These are phyloP conservation scores for Termitomyces sp. DNA, from an alignment of 768 basidiomycete species.

Conservation along the genomic window DNA sequence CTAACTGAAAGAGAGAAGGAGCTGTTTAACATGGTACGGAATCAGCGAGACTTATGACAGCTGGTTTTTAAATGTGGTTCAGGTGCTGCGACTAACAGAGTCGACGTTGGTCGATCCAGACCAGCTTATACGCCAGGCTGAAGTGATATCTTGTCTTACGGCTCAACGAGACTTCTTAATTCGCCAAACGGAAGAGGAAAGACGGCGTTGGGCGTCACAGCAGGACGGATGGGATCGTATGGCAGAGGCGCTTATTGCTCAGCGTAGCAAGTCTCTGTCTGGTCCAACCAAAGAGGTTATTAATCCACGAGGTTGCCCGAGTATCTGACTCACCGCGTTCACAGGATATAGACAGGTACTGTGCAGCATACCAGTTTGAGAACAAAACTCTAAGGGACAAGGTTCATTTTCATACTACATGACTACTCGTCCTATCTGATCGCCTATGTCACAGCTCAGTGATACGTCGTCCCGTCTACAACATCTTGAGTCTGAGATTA, in stretches of 20 bases:
- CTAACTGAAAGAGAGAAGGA: conserved; percentile 39
- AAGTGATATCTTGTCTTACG: conserved; percentile 48
- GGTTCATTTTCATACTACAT: conserved; percentile 28
- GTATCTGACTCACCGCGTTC: conserved; percentile 7
- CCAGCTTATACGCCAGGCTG: conserved; percentile 55
- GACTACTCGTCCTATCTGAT: background rate
- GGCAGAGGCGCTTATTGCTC: conserved; percentile 58
- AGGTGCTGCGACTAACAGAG: conserved; percentile 46
- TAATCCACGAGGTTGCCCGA: background rate
- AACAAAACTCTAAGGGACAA: conserved; percentile 56
- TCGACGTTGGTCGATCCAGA: conserved; percentile 29
- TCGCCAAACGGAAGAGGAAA: conserved; percentile 48
- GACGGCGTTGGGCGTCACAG: conserved; percentile 57
- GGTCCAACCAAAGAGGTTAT: conserved; percentile 14
- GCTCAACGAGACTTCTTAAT: conserved; percentile 55
- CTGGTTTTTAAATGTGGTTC: background rate
- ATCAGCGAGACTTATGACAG: background rate
- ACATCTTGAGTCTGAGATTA: conserved; percentile 57
- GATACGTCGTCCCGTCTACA: conserved; percentile 50
- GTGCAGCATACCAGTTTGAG: conserved; percentile 48
- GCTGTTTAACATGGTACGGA: conserved; percentile 49
- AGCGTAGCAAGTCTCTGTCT: conserved; percentile 33
- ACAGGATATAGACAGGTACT: conserved; percentile 53
- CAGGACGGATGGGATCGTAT: conserved; percentile 59
- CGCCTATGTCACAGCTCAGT: conserved; percentile 36